phyloP scores from a whole-genome alignment of 1,284 basidiomycete genomes.

The Ceratobasidium sp. region DNA sequence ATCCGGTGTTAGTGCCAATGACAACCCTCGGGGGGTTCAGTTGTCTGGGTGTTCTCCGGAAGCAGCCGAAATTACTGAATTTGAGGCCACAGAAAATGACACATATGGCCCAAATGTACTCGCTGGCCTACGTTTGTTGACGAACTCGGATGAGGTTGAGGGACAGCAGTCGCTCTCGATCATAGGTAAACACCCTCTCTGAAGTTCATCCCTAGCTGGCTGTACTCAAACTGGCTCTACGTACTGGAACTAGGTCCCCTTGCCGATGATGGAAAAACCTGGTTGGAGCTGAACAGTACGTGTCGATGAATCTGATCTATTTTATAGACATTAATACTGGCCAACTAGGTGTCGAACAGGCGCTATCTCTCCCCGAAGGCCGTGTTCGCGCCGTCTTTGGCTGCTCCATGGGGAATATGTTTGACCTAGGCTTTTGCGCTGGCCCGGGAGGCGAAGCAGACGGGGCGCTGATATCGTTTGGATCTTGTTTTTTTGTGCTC shows the following conservation, averaged over 20 bases:
- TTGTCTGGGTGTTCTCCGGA: constrained; percentile 36
- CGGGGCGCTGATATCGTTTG: constrained; percentile 28
- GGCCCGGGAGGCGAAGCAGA: constrained; percentile 1
- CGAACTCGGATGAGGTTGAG: constrained; percentile 2
- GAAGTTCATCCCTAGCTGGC: background rate
- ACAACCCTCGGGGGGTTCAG: background rate
- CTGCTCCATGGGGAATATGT: constrained; percentile 22
- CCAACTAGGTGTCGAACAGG: constrained; percentile 4
- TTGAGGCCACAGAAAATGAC: background rate
- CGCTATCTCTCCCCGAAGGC: constrained; percentile 7
- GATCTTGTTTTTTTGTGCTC: constrained; percentile 20
- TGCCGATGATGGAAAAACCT: background rate
- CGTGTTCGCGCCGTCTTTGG: constrained; percentile 11
- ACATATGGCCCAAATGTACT: background rate
- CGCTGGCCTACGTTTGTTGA: background rate
- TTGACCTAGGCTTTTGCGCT: constrained; percentile 24
- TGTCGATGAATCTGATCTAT: background rate
- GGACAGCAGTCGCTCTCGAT: constrained; percentile 24
- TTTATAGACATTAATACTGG: background rate
- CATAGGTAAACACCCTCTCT: constrained; percentile 12
- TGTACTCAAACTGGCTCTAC: background rate
- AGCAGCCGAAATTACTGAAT: background rate
- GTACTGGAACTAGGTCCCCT: constrained; percentile 2
- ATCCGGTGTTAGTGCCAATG: background rate
- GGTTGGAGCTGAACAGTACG: background rate